Base-by-base conservation (phyloP, 2,329 filamentous ascomycete genomes). In the Penicillium oxalicum region DNA sequence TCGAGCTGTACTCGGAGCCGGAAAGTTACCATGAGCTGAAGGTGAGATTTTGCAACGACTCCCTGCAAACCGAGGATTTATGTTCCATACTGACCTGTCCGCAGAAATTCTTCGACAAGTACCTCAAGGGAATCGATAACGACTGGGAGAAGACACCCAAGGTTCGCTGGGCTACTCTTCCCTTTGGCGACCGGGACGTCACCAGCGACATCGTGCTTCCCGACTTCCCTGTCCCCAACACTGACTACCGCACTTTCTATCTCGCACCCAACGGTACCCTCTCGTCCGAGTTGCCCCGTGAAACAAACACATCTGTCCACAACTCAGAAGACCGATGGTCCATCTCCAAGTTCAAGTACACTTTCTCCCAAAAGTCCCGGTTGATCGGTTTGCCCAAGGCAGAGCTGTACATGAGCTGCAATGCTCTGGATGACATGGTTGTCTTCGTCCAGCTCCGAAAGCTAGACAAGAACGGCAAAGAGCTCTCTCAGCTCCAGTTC, bases 301-400 rank as follows among this genome's bases (percentile, higher is more conserved):
- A 5, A 29, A 48, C 3, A 29, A 44, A 50, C 2, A 60, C 50
- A 1, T 41, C 61, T 0, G 54, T 62, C 0, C 68, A 72, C 53
- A 55, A 68, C 47, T 69, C 70, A 0, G 65, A 69, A 40, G 40
- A 50, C 34, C 34, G 36, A 4, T 35, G 27, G 34, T 52, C 46
- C 18, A 44, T 51, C 11, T 63, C 61, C 36, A 61, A 65, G 11
- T 75, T 75, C 54, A 64, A 56, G 4, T 57, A 69, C 47, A 72
- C 61, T 0, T 77, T 77, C 49, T 13, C 57, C 1, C 56, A 72
- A 35, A 56, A 58, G 2, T 65, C 70, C 0, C 59, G 68, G 2
- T 56, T 78, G 1, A 68, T 75, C n/a, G 75, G 74, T 3, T 57
- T 74, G 0, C 66, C 75, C 7, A 77, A 77, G 54, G 71, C 72